A percentile compares a stretch with the other conserved stretches of the same genome.
Evolutionary conservation across 208 protist species (phyloP).

Genomic region (Acanthamoeba healyi): DNA sequence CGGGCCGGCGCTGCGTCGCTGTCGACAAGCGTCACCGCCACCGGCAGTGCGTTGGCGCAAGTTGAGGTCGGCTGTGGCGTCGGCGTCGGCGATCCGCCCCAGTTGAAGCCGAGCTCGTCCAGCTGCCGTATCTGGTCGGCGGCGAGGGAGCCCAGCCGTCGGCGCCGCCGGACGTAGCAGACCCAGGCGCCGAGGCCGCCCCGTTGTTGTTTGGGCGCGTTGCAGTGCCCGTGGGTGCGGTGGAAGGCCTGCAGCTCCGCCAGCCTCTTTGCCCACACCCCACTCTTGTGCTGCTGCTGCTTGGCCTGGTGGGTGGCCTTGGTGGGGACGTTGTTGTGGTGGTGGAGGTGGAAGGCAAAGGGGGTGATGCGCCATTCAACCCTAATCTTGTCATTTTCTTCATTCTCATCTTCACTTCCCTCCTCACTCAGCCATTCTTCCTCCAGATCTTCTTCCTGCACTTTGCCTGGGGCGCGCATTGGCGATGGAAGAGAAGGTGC

Average conservation of each 20-base stretch:
- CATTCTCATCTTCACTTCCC: not conserved
- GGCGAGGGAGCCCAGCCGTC: not conserved
- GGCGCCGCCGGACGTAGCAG: not conserved
- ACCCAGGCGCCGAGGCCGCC: not conserved
- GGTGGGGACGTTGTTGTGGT: not conserved
- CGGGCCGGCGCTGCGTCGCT: not conserved
- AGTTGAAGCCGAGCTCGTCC: not conserved
- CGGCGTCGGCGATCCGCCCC: not conserved
- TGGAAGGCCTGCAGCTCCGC: not conserved
- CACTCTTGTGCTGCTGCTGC: not conserved
- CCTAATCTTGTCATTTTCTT: not conserved
- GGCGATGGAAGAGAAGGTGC: not conserved
- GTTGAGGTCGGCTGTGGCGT: not conserved
- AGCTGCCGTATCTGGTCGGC: not conserved
- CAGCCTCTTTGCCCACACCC: not conserved
- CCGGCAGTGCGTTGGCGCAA: not conserved
- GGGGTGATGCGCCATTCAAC: not conserved
- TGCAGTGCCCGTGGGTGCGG: not conserved
- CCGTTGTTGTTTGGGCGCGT: not conserved
- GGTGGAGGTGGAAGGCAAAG: not conserved
- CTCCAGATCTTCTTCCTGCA: not conserved
- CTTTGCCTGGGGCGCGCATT: not conserved
- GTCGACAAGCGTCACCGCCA: not conserved
- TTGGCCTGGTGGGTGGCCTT: too few species aligned
- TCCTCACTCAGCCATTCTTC: not conserved